Percentiles rank a stretch among this genome's conserved stretches.
Evolutionary conservation across 441 rosid species (phyloP).

Genomic region (Dalechampia spathulata): DNA sequence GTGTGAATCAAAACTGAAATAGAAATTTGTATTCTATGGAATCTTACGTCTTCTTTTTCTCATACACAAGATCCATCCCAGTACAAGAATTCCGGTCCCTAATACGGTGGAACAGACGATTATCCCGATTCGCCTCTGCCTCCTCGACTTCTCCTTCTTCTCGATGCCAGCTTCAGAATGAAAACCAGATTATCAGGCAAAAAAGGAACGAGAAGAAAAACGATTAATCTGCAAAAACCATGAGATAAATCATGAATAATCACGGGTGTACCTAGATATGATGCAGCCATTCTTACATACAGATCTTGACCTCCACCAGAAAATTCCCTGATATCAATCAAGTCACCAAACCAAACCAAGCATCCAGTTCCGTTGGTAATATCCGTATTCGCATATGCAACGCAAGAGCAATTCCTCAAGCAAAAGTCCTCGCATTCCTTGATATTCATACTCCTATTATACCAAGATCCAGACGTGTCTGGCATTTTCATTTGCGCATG

Average conservation of each 20-base stretch:
- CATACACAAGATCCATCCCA: conserved; percentile 1
- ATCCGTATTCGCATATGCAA: conserved; percentile 47
- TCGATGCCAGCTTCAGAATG: conserved; percentile 15
- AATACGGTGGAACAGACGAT: conserved; percentile 4
- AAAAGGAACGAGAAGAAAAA: no score
- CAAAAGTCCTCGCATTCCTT: conserved; percentile 51
- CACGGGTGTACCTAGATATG: conserved; percentile 37
- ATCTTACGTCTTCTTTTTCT: conserved; percentile 7
- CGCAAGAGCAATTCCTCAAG: conserved; percentile 49
- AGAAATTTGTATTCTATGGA: conserved; percentile 14
- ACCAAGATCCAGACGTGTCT: conserved; percentile 24
- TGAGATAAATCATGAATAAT: no score
- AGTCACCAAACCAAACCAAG: conserved; percentile 52
- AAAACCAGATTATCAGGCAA: no score
- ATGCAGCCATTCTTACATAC: conserved; percentile 42
- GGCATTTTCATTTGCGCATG: conserved; percentile 48
- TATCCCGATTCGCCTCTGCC: conserved; percentile 5
- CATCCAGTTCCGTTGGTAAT: conserved; percentile 49
- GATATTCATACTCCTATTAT: conserved; percentile 26
- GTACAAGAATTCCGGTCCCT: conserved; percentile 4
- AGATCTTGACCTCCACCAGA: conserved; percentile 45
- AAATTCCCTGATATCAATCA: conserved; percentile 44
- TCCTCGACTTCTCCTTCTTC: not conserved
- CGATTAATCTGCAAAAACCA: no score
- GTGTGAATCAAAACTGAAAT: no score